These are phyloP conservation scores for Jatropha multifida DNA, from an alignment of 441 rosid genomes.

Conservation along the genomic window DNA sequence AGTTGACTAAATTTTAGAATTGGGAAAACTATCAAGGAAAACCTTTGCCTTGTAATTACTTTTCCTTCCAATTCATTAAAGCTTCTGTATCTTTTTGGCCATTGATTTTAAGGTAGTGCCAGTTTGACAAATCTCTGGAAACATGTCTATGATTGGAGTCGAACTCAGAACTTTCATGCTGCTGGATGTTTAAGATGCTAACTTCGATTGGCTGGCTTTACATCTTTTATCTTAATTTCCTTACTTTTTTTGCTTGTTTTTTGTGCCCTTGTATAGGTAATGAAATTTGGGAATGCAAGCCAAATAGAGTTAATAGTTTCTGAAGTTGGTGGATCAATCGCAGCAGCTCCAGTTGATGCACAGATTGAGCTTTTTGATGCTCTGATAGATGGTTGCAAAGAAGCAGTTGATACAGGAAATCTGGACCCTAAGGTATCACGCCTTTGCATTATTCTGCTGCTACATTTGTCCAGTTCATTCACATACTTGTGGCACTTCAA, in stretches of 20 bases:
- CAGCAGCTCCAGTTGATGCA: slow-evolving; percentile 72
- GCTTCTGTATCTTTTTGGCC: background rate
- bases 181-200: background rate
- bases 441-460: background rate
- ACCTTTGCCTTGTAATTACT: background rate
- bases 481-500: background rate
- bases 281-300: slow-evolving; percentile 86
- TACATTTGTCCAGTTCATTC: background rate
- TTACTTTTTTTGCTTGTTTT: background rate
- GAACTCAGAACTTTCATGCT: background rate
- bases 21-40: background rate
- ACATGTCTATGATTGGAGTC: background rate
- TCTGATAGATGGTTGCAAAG: slow-evolving; percentile 83
- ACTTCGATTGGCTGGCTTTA: background rate
- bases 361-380: slow-evolving; percentile 90
- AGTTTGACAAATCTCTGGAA: background rate
- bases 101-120: background rate
- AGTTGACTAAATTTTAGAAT: background rate
- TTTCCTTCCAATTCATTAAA: background rate
- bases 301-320: slow-evolving; percentile 70
- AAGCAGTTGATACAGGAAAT: slow-evolving; percentile 67
- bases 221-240: background rate
- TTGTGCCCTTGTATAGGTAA: slow-evolving; percentile 45
- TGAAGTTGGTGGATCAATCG: slow-evolving; percentile 90
- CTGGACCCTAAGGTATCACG: slow-evolving; percentile 70